Base-by-base conservation (phyloP, 2,329 filamentous ascomycete species). In the Fonsecaea nubica region DNA sequence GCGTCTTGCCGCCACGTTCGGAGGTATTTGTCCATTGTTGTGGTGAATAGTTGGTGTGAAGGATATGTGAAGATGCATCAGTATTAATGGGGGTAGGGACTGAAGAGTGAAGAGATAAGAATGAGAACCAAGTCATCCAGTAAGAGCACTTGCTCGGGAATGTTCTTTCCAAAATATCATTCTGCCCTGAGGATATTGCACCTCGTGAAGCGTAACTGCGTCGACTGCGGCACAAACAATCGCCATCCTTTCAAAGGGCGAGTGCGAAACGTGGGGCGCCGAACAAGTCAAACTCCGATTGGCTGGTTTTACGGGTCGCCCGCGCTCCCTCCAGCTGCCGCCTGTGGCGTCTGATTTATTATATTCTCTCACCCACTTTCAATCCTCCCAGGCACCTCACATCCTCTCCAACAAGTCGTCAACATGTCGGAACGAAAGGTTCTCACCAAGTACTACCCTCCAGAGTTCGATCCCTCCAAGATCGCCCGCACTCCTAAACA, bases 1-100 rank as follows among this genome's bases (percentile, higher is more conserved):
- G 94, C 93, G 83, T 97, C 93, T 80, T 97, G 92, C 76, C 93
- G 88, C 95, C 95, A 99, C 76, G 92, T 90, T 77, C 93, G 90
- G 76, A 99, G 86, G 80, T 94, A 97, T 75, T 89, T 89, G 84
- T 98, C 93, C 95, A 99, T 98, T 69, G 60, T 63, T 56, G 30
- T 40, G 53, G 30, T 35, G 42, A 45, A 36, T 33, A 13, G 10
- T 30, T 32, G 10, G 6, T 9, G 21, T 36, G 45, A 33, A 38
- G 48, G 18, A 48, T 32, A 35, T n/a, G 53, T 54, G 30, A 38
- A 58, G n/a, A 63, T 18, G 25, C 60, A 53, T 63, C 60, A 33
- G 40, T 45, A 33, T 30, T n/a, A 42, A 33, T 33, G 15, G 7
- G 10, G 45, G 45, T n/a, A 42, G n/a, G 15, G 15, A 8, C 40